Conservation (phyloP, 1,284 basidiomycete genomes). For the Microbotryum saponariae region DNA sequence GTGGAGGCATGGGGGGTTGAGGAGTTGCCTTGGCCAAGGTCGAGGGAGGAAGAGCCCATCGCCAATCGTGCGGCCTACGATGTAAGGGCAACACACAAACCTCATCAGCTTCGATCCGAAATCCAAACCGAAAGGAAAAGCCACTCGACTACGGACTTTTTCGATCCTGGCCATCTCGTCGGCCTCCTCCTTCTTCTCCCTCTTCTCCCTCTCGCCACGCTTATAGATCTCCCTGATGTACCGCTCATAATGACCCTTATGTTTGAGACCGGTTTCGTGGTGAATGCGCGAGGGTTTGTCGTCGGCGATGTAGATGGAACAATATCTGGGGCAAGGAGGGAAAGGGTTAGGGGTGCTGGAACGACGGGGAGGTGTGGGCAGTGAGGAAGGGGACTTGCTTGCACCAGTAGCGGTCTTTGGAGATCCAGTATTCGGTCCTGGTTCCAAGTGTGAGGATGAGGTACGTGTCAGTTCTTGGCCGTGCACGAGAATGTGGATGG, state of each 20-base stretch:
- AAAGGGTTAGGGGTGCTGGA: too few relatives aligned
- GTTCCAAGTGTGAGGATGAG: background rate
- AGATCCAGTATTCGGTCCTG: slow-evolving; percentile 45
- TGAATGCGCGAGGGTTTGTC: slow-evolving; percentile 84
- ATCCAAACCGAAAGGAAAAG: too few relatives aligned
- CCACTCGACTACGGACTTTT: slow-evolving; percentile 49
- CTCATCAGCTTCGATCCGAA: too few relatives aligned
- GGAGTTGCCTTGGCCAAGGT: slow-evolving; percentile 32
- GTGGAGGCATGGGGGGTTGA: slow-evolving; percentile 41
- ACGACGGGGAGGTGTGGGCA: background rate
- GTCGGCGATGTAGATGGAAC: slow-evolving; percentile 83
- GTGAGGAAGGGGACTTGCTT: slow-evolving; percentile 36
- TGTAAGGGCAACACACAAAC: too few relatives aligned
- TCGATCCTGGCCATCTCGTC: slow-evolving; percentile 80
- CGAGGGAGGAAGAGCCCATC: slow-evolving; percentile 25
- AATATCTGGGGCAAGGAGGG: slow-evolving; percentile 53
- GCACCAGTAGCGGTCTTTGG: slow-evolving; percentile 48
- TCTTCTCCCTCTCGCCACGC: slow-evolving; percentile 76
- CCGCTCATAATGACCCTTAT: slow-evolving; percentile 88
- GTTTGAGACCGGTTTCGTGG: slow-evolving; percentile 87
- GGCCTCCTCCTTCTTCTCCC: slow-evolving; percentile 76
- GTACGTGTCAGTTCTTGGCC: too few relatives aligned
- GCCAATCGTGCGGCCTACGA: slow-evolving; percentile 39
- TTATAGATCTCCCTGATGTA: slow-evolving; percentile 90
- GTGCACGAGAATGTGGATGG: too few relatives aligned